Conservation (phyloP, 768 basidiomycete species). For the Lentinus tigrinus region DNA sequence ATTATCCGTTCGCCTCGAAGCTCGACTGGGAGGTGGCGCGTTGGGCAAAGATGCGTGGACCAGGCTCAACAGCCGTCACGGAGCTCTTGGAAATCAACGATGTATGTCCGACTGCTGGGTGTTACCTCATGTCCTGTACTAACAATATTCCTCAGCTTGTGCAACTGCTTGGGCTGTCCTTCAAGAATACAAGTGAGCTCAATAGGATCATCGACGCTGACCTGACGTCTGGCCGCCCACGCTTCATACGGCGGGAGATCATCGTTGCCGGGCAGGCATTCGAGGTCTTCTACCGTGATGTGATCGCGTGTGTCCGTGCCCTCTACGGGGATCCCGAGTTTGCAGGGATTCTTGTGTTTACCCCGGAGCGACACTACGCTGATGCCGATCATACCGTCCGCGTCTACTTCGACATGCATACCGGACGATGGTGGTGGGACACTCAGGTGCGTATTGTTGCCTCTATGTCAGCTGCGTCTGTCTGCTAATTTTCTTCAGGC, state of each 20-base stretch:
- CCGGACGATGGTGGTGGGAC: conserved; percentile 52
- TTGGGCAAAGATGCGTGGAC: conserved; percentile 40
- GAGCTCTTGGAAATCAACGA: conserved; percentile 40
- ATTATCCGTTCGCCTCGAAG: conserved; percentile 34
- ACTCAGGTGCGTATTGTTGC: conserved; percentile 37
- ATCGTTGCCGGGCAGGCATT: conserved; percentile 29
- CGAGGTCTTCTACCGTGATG: conserved; percentile 35
- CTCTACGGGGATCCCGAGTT: conserved; percentile 37
- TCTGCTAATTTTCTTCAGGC: not conserved
- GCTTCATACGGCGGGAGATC: conserved; percentile 29
- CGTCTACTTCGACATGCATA: conserved; percentile 44
- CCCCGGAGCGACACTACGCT: conserved; percentile 38
- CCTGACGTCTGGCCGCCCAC: conserved; percentile 25
- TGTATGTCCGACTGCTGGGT: conserved; percentile 16
- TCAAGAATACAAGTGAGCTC: conserved; percentile 29
- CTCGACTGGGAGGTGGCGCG: conserved; percentile 40
- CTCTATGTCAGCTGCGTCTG: too few species aligned
- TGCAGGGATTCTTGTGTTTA: conserved; percentile 28
- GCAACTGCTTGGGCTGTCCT: conserved; percentile 34
- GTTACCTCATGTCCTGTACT: not conserved
- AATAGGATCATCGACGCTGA: conserved; percentile 34
- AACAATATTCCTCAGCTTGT: not conserved
- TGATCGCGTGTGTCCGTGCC: conserved; percentile 36
- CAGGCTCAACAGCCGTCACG: conserved; percentile 37
- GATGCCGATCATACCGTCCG: conserved; percentile 27